Evolutionary conservation across 305 asterid species (phyloP), one percentile per base, ranked within the genome.

Genomic region (Plantago coronopus): DNA sequence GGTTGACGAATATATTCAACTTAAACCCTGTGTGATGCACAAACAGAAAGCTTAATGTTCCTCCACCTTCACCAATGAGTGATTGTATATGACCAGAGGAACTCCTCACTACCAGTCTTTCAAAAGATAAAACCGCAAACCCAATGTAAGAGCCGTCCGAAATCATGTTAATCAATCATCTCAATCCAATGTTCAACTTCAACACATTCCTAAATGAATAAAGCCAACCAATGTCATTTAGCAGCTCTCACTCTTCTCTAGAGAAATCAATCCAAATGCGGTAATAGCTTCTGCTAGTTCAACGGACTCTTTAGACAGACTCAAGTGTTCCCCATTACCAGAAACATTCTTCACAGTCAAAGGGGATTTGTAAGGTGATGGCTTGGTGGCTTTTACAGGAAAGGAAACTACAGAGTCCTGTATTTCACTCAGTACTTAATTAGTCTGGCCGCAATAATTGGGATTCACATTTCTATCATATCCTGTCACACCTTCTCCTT

Each of bases 241-340:
- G 63, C 43, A 46, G 64, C 72, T 76, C 69, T 78, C 85, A 62
- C 73, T 76, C 67, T 68, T 74, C 68, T 74, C 80, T 4, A 48
- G 17, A 20, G 65, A 65, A 64, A 79, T 72, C 63, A 66, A 62
- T 23, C 62, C 61, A 47, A 55, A 51, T 37, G 48, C 73, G 18
- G 61, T 51, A 61, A 64, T 75, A 19, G 62, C 83, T 59, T 56
- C 69, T 37, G 63, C 63, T 67, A 58, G 72, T 38, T 7, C 8
- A 31, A 43, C 70, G 1, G 43, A 60, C 57, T 64, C 82, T 51
- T 59, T 67, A 34, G 67, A 66, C 63, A 65, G 59, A 56, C 67
- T 69, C 64, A 29, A 46, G 51, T 60, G 48, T 23, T 68, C 75
- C 2, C 48, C 55, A 16, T 72, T 50, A 60, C 60, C 44, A 12